These are phyloP conservation scores for Rhodotorula graminis DNA, from an alignment of 768 basidiomycete species.

Conservation along the genomic window DNA sequence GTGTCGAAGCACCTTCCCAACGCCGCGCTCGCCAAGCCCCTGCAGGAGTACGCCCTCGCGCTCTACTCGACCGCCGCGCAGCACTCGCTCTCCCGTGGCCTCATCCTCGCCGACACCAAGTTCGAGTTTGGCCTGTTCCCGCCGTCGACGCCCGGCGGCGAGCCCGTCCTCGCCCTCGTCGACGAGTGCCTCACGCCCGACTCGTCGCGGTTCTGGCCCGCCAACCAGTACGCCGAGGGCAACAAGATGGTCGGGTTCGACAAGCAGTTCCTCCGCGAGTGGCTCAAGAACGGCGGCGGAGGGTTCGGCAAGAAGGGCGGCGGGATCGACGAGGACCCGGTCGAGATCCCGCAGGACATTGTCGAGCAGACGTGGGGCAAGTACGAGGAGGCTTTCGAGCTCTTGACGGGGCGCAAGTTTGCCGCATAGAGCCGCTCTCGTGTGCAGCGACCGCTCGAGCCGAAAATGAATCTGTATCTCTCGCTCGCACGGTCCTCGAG, in stretches of 20 bases:
- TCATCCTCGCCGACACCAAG: conserved; percentile 97
- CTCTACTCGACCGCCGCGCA: conserved; percentile 61
- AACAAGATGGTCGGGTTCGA: conserved; percentile 83
- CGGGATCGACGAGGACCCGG: conserved; percentile 61
- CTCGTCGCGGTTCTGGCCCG: conserved; percentile 94
- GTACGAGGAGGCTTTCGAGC: conserved; percentile 66
- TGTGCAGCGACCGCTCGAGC: no score
- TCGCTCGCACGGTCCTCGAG: no score
- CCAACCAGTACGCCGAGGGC: conserved; percentile 66
- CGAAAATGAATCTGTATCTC: no score
- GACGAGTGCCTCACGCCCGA: conserved; percentile 98
- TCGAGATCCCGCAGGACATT: conserved; percentile 69
- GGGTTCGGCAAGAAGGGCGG: conserved; percentile 62
- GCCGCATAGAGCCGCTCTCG: neutral
- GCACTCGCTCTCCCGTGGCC: conserved; percentile 56
- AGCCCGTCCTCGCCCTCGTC: conserved; percentile 64
- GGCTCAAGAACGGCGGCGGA: conserved; percentile 59
- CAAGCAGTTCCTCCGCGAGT: conserved; percentile 92
- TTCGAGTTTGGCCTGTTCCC: conserved; percentile 90
- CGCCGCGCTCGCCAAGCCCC: conserved; percentile 35
- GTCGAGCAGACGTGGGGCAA: conserved; percentile 69
- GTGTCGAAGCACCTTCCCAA: conserved; percentile 31
- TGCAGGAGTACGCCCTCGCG: conserved; percentile 39
- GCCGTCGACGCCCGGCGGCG: conserved; percentile 30
- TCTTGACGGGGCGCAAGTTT: conserved; percentile 47